A percentile compares a stretch with the other conserved stretches of the same genome.
These are phyloP conservation scores for Salvia sclarea DNA, from an alignment of 305 asterid genomes.

Conservation along the genomic window DNA sequence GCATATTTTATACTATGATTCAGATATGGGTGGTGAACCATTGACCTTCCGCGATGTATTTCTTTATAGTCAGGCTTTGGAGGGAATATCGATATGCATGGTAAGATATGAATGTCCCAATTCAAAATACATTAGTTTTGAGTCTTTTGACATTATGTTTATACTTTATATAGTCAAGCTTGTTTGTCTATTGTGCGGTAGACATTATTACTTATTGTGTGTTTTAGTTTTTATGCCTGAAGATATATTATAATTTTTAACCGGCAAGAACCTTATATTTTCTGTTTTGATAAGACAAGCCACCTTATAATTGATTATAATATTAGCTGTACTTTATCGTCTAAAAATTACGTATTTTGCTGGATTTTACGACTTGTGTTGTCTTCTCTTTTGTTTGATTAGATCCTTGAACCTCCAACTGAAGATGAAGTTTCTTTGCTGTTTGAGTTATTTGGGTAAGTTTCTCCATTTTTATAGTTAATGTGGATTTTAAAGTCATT, in stretches of 20 bases:
- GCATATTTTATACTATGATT: conserved; percentile 81
- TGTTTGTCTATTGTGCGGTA: too few species aligned
- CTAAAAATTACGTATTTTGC: conserved; percentile 4
- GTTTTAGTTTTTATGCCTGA: conserved; percentile 12
- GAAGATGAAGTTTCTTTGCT: conserved; percentile 90
- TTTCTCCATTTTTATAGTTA: conserved; percentile 30
- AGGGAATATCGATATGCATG: conserved; percentile 91
- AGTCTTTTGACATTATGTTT: conserved; percentile 26
- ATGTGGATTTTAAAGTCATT: conserved; percentile 4
- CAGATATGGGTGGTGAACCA: conserved; percentile 81
- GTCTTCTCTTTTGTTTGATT: conserved; percentile 40
- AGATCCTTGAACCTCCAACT: conserved; percentile 94
- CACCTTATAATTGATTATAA: neutral
- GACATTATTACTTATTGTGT: conserved; percentile 8
- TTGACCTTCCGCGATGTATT: conserved; percentile 84
- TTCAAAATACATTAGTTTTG: neutral
- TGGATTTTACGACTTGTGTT: conserved; percentile 20
- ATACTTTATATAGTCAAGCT: too few species aligned
- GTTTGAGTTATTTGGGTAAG: conserved; percentile 85
- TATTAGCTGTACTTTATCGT: neutral
- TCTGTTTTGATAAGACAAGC: conserved; percentile 27
- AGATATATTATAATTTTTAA: conserved; percentile 9
- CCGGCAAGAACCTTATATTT: conserved; percentile 12
- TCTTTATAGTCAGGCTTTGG: conserved; percentile 97
- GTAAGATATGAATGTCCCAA: conserved; percentile 43